Base-by-base conservation (phyloP, 495 filamentous ascomycete species). In the Daldinia childiae region DNA sequence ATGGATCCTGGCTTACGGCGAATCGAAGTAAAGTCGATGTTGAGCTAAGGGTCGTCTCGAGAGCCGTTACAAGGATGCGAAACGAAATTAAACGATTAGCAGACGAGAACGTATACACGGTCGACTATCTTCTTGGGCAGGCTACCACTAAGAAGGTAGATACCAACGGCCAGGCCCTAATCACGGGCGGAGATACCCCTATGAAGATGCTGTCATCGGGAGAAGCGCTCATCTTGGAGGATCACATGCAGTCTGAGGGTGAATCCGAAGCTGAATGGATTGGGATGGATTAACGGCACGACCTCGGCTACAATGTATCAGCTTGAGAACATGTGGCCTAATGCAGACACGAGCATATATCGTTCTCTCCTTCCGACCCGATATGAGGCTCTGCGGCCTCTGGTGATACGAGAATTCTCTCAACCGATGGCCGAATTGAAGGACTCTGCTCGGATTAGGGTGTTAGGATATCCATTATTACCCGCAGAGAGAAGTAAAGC, bases 51-150 rank as follows among this genome's bases (percentile, higher is more conserved):
- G 84, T 89, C 51, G 89, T 97, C 21, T 88, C 91, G 66, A 87
- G 92, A 60, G 93, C 89, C 24, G 85, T 97, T 17, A 84, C 86
- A 64, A 89, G 91, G 68, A 92, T 98, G 76, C 88, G 90, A 71
- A 89, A 88, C 39, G 91, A 92, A 57, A 80, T 93, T 63, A 86
- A 89, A 77, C 85, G 87, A 60, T 77, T 97, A 65, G 92, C 91
- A 1, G 93, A 98, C 75, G 91, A 93, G 78, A 98, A 98, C 74
- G 80, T 88, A 27, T 95, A 94, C 77, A 89, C 89, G 74, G 87
- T 98, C 34, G 92, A 95, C 66, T 98, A 94, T 78, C 82, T 99
- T 56, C 79, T 85, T 9, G 79, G 79, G 1, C 83, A 85, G 67
- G 80, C 79, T 11, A 68, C 48, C 38, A 73, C 60, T 6, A 76